Evolutionary conservation across 2,329 filamentous ascomycete genomes (phyloP).

Genomic region (Hortaea werneckii): DNA sequence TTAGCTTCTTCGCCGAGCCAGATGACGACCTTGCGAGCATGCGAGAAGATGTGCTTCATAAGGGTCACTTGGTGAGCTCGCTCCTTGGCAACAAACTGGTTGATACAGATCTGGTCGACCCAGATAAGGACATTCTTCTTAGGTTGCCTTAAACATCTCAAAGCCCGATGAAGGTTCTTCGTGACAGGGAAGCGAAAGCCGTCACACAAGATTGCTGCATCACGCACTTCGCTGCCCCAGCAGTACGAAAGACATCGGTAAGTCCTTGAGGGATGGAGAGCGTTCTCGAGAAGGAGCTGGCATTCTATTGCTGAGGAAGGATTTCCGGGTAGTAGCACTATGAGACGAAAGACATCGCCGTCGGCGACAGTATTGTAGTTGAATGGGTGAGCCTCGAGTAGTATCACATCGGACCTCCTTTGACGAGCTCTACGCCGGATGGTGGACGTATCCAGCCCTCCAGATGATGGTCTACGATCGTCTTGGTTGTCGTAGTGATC

Average conservation of each 20-base stretch:
- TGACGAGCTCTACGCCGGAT: conserved; percentile 10
- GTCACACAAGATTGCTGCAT: conserved; percentile 18
- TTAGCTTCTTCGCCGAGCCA: conserved; percentile 21
- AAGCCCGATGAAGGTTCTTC: conserved; percentile 17
- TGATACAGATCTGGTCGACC: conserved; percentile 25
- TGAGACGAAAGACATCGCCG: conserved; percentile 19
- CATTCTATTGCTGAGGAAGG: conserved; percentile 12
- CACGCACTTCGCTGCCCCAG: conserved; percentile 17
- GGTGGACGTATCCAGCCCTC: conserved; percentile 11
- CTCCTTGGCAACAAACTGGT: conserved; percentile 23
- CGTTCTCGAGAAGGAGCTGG: conserved; percentile 15
- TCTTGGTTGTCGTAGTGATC: conserved; percentile 8
- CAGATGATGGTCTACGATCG: conserved; percentile 14
- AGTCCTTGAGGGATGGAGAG: conserved; percentile 10
- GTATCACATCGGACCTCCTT: conserved; percentile 9
- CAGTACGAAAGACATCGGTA: conserved; percentile 21
- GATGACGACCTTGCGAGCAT: conserved; percentile 16
- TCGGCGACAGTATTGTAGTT: conserved; percentile 17
- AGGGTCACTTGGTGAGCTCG: conserved; percentile 25
- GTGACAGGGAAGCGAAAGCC: conserved; percentile 22
- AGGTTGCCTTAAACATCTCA: conserved; percentile 15
- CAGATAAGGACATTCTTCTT: conserved; percentile 21
- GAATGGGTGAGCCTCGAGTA: conserved; percentile 11
- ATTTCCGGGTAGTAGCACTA: conserved; percentile 14
- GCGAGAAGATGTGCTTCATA: conserved; percentile 26